Base-by-base conservation (phyloP, 2,329 filamentous ascomycete genomes). In the Chaetomium strumarium region DNA sequence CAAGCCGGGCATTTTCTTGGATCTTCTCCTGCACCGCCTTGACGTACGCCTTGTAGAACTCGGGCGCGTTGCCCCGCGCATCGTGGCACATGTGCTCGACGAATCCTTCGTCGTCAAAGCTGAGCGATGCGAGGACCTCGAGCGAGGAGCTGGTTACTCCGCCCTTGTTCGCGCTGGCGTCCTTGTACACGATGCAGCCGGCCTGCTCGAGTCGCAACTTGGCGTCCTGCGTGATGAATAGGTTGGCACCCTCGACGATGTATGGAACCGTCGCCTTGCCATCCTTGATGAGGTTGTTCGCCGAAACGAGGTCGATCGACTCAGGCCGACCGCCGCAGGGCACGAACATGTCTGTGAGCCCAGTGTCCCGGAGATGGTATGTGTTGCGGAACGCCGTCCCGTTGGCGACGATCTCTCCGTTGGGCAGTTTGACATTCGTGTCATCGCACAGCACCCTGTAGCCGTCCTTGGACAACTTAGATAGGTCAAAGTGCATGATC, bases 201-300 rank as follows among this genome's bases (percentile, higher is more conserved):
- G 92, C 91, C 63, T 90, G 86, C 74, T 99, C 93, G 13, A 99
- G 83, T 20, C 90, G 88, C 51, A 97, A 80, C 76, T 97, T 97
- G 63, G 92, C 92, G 64, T 99, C 93, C 71, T 99, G 93, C 0
- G 93, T 96, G 72, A 99, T 95, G 80, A 99, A 99, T 50, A 99
- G 78, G 70, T 97, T 99, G 70, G 93, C 93, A 49, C 93, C 93
- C 73, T 99, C 93, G 41, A 99, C 92, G 49, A 99, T 93, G 73
- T 95, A 99, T 1, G 92, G 91, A 55, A 99, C 86, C 11, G 80
- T 82, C 19, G 81, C 79, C 75, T 95, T 96, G 72, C 91, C 90
- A 57, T 96, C 84, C 67, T 86, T 83, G 70, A 99, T 97, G 57
- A 99, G 80, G 68, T 87, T 89, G 72, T 80, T 85, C 56, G 91